These are phyloP conservation scores for Wallacemonas sp. DNA, from an alignment of 208 protist genomes.

Conservation along the genomic window DNA sequence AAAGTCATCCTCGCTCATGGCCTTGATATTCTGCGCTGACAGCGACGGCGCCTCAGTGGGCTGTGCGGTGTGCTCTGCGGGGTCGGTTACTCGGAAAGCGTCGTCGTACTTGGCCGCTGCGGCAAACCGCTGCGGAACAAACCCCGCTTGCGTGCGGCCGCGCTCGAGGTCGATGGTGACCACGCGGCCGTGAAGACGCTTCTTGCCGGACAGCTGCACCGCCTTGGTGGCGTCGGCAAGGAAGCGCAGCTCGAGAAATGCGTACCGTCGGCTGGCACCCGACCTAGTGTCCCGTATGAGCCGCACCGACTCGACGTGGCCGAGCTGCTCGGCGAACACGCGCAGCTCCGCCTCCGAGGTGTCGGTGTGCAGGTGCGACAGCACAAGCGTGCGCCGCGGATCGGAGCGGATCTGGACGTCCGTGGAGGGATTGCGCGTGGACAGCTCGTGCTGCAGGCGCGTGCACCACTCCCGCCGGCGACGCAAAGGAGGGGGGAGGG, in stretches of 20 bases:
- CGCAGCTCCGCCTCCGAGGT: conserved; percentile 81
- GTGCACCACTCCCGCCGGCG: conserved; percentile 27
- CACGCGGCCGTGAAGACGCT: conserved; percentile 59
- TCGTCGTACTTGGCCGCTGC: conserved; percentile 20
- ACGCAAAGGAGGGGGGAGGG: conserved; percentile 4
- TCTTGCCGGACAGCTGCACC: conserved; percentile 45
- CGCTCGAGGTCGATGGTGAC: conserved; percentile 75
- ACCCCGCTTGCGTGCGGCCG: conserved; percentile 58
- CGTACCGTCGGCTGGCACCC: conserved; percentile 72
- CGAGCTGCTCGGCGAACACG: conserved; percentile 84
- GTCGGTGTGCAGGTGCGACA: conserved; percentile 66
- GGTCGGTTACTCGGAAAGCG: not conserved
- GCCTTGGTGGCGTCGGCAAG: conserved; percentile 70
- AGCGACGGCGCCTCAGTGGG: not conserved
- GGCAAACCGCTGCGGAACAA: conserved; percentile 67
- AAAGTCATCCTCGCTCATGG: conserved; percentile 57
- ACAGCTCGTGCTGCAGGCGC: conserved; percentile 26
- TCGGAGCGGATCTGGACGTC: conserved; percentile 75
- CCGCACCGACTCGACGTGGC: conserved; percentile 64
- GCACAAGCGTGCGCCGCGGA: conserved; percentile 61
- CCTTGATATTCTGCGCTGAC: conserved; percentile 7
- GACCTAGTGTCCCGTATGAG: conserved; percentile 62
- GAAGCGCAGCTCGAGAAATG: conserved; percentile 81
- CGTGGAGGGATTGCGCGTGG: conserved; percentile 43
- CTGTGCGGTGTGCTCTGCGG: not conserved